Conservation (phyloP, 208 protist species). For the Leishmania arabica region DNA sequence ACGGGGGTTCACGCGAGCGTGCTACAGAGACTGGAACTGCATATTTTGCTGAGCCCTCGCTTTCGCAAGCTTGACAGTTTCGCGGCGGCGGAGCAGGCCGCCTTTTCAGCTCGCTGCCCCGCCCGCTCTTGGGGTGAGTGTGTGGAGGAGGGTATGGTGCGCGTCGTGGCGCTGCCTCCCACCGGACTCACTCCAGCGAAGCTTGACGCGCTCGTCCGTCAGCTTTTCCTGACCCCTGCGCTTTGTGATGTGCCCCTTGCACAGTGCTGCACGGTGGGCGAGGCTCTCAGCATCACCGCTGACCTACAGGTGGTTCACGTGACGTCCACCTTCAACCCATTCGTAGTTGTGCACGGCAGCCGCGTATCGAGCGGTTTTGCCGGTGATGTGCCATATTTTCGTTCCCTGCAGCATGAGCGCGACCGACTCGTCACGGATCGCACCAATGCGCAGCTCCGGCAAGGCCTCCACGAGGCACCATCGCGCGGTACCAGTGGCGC, state of each 20-base stretch:
- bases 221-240: conserved; percentile 31
- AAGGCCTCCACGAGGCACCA: conserved; percentile 2
- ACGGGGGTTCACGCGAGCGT: conserved; percentile 67
- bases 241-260: neutral
- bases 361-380: conserved; percentile 59
- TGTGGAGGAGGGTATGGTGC: conserved; percentile 20
- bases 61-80: conserved; percentile 18
- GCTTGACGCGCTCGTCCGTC: conserved; percentile 21
- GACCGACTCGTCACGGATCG: conserved; percentile 35
- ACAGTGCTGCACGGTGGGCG: conserved; percentile 12
- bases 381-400: conserved; percentile 38
- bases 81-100: conserved; percentile 22
- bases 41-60: conserved; percentile 14
- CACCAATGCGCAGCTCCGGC: conserved; percentile 29
- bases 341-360: conserved; percentile 71
- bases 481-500: conserved; percentile 19
- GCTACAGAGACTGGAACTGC: conserved; percentile 39
- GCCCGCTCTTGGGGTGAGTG: conserved; percentile 10
- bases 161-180: conserved; percentile 8
- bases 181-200: conserved; percentile 1
- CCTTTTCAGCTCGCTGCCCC: conserved; percentile 12
- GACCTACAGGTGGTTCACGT: conserved; percentile 18
- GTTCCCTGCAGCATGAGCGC: conserved; percentile 42
- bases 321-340: conserved; percentile 50
- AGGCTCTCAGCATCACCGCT: neutral